phyloP scores from a whole-genome alignment of 768 basidiomycete species.

The Pulveroboletus sp. region DNA sequence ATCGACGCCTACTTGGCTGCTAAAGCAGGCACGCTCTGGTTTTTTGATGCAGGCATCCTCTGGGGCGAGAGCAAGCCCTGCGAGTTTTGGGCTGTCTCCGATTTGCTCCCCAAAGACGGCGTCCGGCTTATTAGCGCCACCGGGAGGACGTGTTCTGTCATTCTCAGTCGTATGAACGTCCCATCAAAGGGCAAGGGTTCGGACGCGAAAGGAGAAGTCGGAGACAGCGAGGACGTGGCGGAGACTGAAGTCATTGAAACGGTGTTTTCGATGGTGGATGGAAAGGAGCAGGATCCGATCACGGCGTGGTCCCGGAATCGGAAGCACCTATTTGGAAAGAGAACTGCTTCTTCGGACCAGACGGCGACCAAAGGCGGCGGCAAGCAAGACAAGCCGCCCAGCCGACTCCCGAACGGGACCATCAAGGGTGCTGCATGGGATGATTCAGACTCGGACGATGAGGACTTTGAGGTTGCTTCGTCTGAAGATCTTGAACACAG shows the following conservation, averaged over 20 bases:
- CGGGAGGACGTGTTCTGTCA: constrained; percentile 64
- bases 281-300: constrained; percentile 62
- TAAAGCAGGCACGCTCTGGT: constrained; percentile 70
- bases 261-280: constrained; percentile 70
- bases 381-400: not conserved
- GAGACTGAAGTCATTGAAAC: constrained; percentile 47
- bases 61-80: constrained; percentile 76
- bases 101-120: constrained; percentile 52
- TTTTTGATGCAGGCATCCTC: constrained; percentile 61
- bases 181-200: not conserved
- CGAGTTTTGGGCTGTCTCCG: constrained; percentile 67
- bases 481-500: constrained; percentile 47
- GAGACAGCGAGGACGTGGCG: constrained; percentile 32
- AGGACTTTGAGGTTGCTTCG: constrained; percentile 32
- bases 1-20: constrained; percentile 70
- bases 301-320: constrained; percentile 60
- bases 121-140: constrained; percentile 56
- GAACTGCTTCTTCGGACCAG: not conserved
- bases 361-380: constrained; percentile 1
- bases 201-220: not conserved
- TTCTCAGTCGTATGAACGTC: constrained; percentile 44
- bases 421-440: constrained; percentile 29
- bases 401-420: constrained; percentile 11
- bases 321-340: constrained; percentile 51
- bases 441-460: constrained; percentile 35